Conservation (phyloP, 2,329 filamentous ascomycete species). For the Aquanectria penicillioides region DNA sequence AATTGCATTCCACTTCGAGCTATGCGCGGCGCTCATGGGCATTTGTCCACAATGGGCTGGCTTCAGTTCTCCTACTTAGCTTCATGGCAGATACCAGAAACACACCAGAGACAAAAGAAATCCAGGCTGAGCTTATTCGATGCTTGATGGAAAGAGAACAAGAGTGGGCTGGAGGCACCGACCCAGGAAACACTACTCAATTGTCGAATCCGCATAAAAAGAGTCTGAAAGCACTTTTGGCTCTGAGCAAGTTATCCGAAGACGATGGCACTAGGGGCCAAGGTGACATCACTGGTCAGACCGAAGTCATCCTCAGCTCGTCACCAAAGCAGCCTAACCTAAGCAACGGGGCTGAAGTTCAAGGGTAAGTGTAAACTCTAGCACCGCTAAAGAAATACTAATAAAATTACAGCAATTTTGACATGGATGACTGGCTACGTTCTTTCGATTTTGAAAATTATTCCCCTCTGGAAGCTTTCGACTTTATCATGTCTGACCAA, state of each 20-base stretch:
- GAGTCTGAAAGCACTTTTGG: constrained; percentile 24
- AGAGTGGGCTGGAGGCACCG: not conserved
- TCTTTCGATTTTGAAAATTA: constrained; percentile 27
- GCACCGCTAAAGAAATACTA: not conserved
- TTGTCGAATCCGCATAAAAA: constrained; percentile 29
- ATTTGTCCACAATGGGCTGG: constrained; percentile 32
- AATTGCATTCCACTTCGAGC: constrained; percentile 20
- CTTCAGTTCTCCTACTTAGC: constrained; percentile 28
- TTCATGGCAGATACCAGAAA: constrained; percentile 20
- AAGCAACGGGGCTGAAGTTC: not conserved
- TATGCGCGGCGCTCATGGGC: constrained; percentile 33
- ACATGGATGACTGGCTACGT: constrained; percentile 28
- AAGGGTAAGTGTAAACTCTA: not conserved
- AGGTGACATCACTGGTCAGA: not conserved
- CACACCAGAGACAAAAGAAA: constrained; percentile 16
- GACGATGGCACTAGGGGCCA: not conserved
- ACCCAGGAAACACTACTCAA: not conserved
- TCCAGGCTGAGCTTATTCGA: constrained; percentile 27
- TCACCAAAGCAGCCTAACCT: not conserved
- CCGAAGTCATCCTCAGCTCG: too few species aligned
- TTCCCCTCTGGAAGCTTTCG: constrained; percentile 28
- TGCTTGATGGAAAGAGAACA: constrained; percentile 15
- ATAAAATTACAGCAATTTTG: not conserved
- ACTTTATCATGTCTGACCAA: constrained; percentile 31
- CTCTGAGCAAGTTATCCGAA: constrained; percentile 12